phyloP scores from a whole-genome alignment of 108 stramenopile species.

The Pseudonitzschia multiseries region DNA sequence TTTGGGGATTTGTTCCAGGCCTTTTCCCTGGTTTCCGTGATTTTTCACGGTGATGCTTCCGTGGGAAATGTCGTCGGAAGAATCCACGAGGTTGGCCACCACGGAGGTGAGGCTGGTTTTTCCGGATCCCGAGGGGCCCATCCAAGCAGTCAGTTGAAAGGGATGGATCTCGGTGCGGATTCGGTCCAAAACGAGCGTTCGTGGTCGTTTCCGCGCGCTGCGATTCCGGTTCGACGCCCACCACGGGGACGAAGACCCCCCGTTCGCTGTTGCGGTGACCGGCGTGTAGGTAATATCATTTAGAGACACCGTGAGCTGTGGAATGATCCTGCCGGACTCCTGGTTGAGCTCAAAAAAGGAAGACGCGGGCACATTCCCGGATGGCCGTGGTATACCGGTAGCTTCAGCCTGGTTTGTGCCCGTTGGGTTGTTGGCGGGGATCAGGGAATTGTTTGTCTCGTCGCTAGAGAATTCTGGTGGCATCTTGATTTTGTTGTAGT shows the following conservation, averaged over 20 bases:
- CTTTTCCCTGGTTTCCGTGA: constrained; percentile 40
- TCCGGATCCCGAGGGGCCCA: constrained; percentile 76
- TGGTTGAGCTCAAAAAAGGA: constrained; percentile 8
- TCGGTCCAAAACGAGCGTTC: constrained; percentile 48
- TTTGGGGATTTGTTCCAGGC: constrained; percentile 39
- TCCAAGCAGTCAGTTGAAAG: constrained; percentile 69
- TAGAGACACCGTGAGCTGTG: constrained; percentile 52
- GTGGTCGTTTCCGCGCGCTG: not conserved
- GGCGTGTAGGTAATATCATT: constrained; percentile 70
- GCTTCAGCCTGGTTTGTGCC: no score
- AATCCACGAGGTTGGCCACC: constrained; percentile 49
- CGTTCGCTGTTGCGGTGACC: constrained; percentile 27
- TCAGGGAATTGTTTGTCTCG: no score
- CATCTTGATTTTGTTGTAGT: no score
- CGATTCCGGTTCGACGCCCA: not conserved
- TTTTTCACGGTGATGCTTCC: constrained; percentile 46
- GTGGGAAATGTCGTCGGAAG: constrained; percentile 34
- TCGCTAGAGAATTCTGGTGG: no score
- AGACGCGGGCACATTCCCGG: not conserved
- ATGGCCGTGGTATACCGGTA: no score
- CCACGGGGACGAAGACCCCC: not conserved
- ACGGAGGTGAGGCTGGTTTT: constrained; percentile 70
- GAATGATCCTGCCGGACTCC: constrained; percentile 24
- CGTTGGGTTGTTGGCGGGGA: no score
- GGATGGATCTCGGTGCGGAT: constrained; percentile 63